Percentiles rank a stretch among this genome's conserved stretches.
phyloP scores from a whole-genome alignment of 306 rosid species.

The Sesbania bispinosa region DNA sequence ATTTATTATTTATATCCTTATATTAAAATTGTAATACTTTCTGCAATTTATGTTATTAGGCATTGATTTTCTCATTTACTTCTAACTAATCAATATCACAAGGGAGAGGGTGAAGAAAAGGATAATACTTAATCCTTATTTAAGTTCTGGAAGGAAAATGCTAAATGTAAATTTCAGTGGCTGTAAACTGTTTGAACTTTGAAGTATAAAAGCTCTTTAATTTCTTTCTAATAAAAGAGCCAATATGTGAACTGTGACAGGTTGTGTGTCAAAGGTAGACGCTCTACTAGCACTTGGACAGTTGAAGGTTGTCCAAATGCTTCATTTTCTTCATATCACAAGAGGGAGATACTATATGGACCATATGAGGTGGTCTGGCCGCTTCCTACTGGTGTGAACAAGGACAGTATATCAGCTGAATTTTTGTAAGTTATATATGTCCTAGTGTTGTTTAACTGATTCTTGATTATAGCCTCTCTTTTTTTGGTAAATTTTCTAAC shows the following conservation, averaged over 20 bases:
- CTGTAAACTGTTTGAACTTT: too few species aligned
- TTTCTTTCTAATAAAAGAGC: background rate
- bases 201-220: background rate
- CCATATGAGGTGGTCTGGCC: constrained; percentile 73
- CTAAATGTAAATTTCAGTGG: background rate
- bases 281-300: constrained; percentile 37
- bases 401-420: constrained; percentile 67
- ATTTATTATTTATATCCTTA: background rate
- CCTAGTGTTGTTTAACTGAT: background rate
- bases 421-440: constrained; percentile 49
- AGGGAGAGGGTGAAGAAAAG: background rate
- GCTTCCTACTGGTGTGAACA: constrained; percentile 64
- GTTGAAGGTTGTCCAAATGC: constrained; percentile 33
- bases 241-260: constrained; percentile 35
- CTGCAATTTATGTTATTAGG: background rate
- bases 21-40: background rate
- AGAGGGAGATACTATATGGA: constrained; percentile 62
- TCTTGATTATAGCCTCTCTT: background rate
- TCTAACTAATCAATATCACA: background rate
- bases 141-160: background rate
- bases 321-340: constrained; percentile 53
- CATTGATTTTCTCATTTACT: background rate
- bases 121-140: background rate
- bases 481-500: background rate
- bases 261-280: constrained; percentile 55